Percentiles rank a stretch among this genome's conserved stretches.
These are phyloP conservation scores for Lactarius deliciosus DNA, from an alignment of 768 basidiomycete genomes.

Conservation along the genomic window DNA sequence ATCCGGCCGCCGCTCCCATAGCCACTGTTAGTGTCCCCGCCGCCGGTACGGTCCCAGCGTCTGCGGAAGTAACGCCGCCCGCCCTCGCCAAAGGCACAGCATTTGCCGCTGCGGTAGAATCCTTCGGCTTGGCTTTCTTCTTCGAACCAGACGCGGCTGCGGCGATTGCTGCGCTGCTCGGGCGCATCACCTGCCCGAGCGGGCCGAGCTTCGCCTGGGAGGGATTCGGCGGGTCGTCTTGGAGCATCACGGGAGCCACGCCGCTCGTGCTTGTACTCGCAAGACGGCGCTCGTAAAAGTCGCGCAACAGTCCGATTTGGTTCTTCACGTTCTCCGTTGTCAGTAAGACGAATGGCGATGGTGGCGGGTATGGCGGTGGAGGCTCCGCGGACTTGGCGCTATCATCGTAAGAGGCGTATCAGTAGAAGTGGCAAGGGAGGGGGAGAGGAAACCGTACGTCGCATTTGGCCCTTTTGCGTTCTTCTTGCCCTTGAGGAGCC, in stretches of 20 bases:
- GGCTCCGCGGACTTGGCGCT: constrained; percentile 71
- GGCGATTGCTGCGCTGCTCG: constrained; percentile 41
- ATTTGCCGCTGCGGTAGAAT: neutral
- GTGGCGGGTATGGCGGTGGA: constrained; percentile 81
- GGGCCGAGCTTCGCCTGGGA: constrained; percentile 75
- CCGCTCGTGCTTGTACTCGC: constrained; percentile 28
- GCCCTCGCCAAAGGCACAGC: neutral
- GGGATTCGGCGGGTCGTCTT: constrained; percentile 62
- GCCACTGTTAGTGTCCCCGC: neutral
- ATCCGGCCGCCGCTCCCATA: constrained; percentile 2
- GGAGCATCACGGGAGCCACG: constrained; percentile 41
- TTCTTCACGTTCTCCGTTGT: constrained; percentile 61
- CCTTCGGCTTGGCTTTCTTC: constrained; percentile 52
- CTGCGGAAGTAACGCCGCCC: neutral
- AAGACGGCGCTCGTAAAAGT: constrained; percentile 67
- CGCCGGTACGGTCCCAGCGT: neutral
- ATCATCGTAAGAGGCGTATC: neutral
- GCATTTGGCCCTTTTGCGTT: constrained; percentile 40
- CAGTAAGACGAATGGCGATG: constrained; percentile 76
- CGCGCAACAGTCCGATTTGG: constrained; percentile 83
- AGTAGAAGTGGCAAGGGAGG: constrained; percentile 4
- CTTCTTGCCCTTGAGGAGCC: constrained; percentile 59
- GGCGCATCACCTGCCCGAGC: constrained; percentile 68
- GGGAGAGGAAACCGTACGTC: constrained; percentile 46
- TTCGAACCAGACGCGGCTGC: constrained; percentile 50